A percentile compares a stretch with the other conserved stretches of the same genome.
Evolutionary conservation across 306 rosid species (phyloP).

Genomic region (Dicorynia guianensis): DNA sequence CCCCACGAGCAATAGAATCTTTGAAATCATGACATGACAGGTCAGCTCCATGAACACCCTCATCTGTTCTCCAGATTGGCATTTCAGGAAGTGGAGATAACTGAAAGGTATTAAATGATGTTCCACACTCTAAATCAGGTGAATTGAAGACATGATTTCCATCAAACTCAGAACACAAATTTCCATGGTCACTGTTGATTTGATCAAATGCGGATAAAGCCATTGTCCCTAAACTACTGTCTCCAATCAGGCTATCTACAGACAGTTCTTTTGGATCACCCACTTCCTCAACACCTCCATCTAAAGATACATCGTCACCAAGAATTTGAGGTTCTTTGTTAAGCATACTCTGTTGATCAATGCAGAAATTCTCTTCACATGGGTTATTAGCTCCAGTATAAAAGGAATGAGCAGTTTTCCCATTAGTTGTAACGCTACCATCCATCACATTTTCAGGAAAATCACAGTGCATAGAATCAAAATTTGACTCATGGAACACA

Average conservation of each 20-base stretch:
- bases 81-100: constrained; percentile 71
- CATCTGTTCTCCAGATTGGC: constrained; percentile 66
- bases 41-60: constrained; percentile 47
- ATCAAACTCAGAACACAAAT: constrained; percentile 62
- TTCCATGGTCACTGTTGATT: constrained; percentile 57
- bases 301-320: constrained; percentile 50
- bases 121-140: constrained; percentile 65
- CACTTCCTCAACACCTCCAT: constrained; percentile 52
- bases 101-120: constrained; percentile 67
- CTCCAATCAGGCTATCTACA: constrained; percentile 54
- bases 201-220: constrained; percentile 56
- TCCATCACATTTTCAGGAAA: constrained; percentile 63
- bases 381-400: constrained; percentile 55
- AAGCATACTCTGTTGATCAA: constrained; percentile 44
- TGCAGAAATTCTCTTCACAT: constrained; percentile 51
- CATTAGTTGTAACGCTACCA: constrained; percentile 38
- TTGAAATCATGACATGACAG: constrained; percentile 52
- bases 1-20: constrained; percentile 55
- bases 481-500: constrained; percentile 54
- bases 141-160: constrained; percentile 62
- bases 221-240: constrained; percentile 48
- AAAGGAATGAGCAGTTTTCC: constrained; percentile 44
- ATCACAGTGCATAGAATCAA: constrained; percentile 48
- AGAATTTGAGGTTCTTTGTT: constrained; percentile 58
- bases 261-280: constrained; percentile 51